Base-by-base conservation (phyloP, 73 alveolate species). In the Symbiodinium pilosum region DNA sequence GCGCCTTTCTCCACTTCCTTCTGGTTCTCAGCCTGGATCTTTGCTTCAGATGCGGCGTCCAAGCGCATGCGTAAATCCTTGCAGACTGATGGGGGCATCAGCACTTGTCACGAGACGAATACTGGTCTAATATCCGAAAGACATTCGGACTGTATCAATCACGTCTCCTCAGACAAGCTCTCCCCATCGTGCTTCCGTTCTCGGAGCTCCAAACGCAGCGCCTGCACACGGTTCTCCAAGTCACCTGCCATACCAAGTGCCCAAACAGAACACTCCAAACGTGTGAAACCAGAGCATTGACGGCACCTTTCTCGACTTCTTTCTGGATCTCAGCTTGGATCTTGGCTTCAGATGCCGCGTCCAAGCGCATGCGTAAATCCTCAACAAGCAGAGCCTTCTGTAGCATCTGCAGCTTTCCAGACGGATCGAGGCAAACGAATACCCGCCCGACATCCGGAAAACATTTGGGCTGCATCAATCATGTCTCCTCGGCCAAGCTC, bases 11-110 rank as follows among this genome's bases (percentile, higher is more conserved):
- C 88, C 20, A 91, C 87, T 41, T 91, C 87, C 30, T 91, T 91
- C 59, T 91, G 96, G 34, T 41, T 91, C 87, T 91, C 96, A 12
- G 87, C 87, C 51, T 91, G 96, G 36, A 64, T 83, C 39, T 91
- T 91, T 3, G 96, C 96, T 43, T 91, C 96, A 42, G 96, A 68
- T 20, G 77, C 88, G 34, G 96, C 96, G n/a, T 91, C 96, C 38
- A 56, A 56, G 54, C 96, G 96, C 75, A 85, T 85, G 6, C 96
- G 96, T 18, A 91, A 39, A 36, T 91, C 96, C 96, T 91, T 24
- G n/a, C n/a, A 30, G 16, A 9, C 4, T 3, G 4, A n/a, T n/a
- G n/a, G n/a, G n/a, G n/a, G n/a, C n/a, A n/a, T n/a, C n/a, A n/a
- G n/a, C n/a, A n/a, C n/a, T n/a, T n/a, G n/a, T n/a, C n/a, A n/a